phyloP scores from a whole-genome alignment of 2,329 filamentous ascomycete genomes.

The Sporothrix brunneoviolacea region DNA sequence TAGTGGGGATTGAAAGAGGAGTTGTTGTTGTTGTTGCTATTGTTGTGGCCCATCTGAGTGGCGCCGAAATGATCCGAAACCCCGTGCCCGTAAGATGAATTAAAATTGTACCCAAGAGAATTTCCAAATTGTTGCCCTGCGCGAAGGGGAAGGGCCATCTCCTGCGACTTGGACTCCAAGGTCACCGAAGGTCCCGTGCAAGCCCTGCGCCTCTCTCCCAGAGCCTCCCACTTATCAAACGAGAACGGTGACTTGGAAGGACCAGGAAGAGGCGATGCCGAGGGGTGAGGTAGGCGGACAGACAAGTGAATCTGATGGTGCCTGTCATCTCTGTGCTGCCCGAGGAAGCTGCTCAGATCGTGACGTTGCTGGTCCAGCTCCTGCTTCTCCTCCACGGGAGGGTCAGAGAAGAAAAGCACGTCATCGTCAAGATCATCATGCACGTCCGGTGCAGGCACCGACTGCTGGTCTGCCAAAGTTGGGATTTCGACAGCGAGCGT shows the following conservation, averaged over 20 bases:
- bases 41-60: slow-evolving; percentile 16
- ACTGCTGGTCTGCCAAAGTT: slow-evolving; percentile 30
- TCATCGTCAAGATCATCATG: slow-evolving; percentile 63
- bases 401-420: slow-evolving; percentile 68
- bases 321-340: slow-evolving; percentile 26
- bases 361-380: slow-evolving; percentile 27
- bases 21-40: slow-evolving; percentile 21
- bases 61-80: slow-evolving; percentile 39
- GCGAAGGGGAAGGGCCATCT: slow-evolving; percentile 33
- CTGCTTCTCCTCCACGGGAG: slow-evolving; percentile 33
- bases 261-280: slow-evolving; percentile 6
- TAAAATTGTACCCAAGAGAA: slow-evolving; percentile 37
- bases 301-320: slow-evolving; percentile 33
- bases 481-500: slow-evolving; percentile 32
- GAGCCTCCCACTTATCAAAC: slow-evolving; percentile 80
- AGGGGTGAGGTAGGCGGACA: slow-evolving; percentile 53
- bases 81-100: slow-evolving; percentile 41
- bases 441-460: slow-evolving; percentile 39
- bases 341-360: slow-evolving; percentile 1
- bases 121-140: slow-evolving; percentile 38
- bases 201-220: slow-evolving; percentile 77
- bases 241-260: slow-evolving; percentile 43
- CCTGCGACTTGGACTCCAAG: slow-evolving; percentile 39
- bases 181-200: slow-evolving; percentile 46
- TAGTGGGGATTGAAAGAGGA: slow-evolving; percentile 20